phyloP scores from a whole-genome alignment of 2,329 filamentous ascomycete genomes.

The Arthrobotrys iridis region DNA sequence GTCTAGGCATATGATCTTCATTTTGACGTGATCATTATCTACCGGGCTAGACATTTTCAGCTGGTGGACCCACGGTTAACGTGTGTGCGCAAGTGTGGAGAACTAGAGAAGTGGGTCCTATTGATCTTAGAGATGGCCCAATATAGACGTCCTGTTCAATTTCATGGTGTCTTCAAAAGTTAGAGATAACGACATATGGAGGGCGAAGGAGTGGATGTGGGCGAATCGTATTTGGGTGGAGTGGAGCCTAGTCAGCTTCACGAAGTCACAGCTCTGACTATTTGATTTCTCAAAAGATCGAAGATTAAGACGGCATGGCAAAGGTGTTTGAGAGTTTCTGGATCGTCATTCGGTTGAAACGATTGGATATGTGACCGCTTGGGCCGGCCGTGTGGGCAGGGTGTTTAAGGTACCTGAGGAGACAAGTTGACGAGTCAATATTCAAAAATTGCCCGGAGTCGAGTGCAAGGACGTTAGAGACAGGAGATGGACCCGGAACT shows the following conservation, averaged over 20 bases:
- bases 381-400: constrained; percentile 16
- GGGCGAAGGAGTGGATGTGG: constrained; percentile 22
- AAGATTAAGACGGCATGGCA: constrained; percentile 1
- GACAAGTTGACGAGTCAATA: constrained; percentile 32
- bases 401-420: constrained; percentile 33
- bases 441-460: constrained; percentile 28
- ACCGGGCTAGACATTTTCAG: neutral
- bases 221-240: constrained; percentile 10
- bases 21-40: constrained; percentile 1
- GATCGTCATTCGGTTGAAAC: constrained; percentile 41
- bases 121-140: constrained; percentile 18
- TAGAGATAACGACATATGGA: constrained; percentile 39
- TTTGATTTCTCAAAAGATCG: neutral
- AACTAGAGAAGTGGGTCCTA: constrained; percentile 1
- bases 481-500: constrained; percentile 22
- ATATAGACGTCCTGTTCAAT: constrained; percentile 45
- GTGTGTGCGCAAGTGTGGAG: constrained; percentile 24
- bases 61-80: constrained; percentile 16
- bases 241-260: constrained; percentile 42
- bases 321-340: constrained; percentile 13
- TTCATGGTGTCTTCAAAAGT: constrained; percentile 13
- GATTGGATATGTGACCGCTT: constrained; percentile 40
- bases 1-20: constrained; percentile 11
- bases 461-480: constrained; percentile 42
- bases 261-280: too few species aligned